Base-by-base conservation (phyloP, 768 basidiomycete species). In the Tylopilus vinaceipallidus region DNA sequence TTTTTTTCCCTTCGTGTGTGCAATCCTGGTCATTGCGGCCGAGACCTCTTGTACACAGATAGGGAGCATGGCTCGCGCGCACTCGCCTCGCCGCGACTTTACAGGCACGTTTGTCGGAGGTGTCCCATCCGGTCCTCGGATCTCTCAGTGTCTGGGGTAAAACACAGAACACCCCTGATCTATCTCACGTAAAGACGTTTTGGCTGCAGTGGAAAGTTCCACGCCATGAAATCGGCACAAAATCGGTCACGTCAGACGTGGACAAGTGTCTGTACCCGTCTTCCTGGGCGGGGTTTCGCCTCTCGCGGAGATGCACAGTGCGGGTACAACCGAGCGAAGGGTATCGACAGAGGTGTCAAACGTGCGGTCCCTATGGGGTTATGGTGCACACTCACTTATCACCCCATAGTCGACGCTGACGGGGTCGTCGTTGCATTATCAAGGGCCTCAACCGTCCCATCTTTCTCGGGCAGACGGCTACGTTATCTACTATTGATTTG, bases 121-220 rank as follows among this genome's bases (percentile, higher is more conserved):
- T 26, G 33, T 45, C 27, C 14, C 42, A 27, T 34, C 24, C 11
- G 30, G 6, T 41, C 50, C 22, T 33, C 43, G 35, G 33, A 32
- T 11, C 29, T 47, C 46, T 33, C 22, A 40, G 17, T 14, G 14
- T 33, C 34, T 47, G 50, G 54, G 39, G 54, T 30, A n/a, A 34
- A 50, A 49, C 12, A 16, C 49, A 26, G n/a, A 20, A 26, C 24
- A 33, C 20, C 40, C 32, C 42, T 27, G 41, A 41, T 42, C 24
- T 34, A 27, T 35, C 32, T 35, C 40, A 38, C 39, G 36, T 57
- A 43, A 46, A n/a, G 5, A 7, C 7, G 24, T 36, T 33, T 27
- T 32, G 40, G 26, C n/a, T n/a, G 38, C 52, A 40, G 8, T 33
- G 45, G 55, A 13, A 41, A 38, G 33, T 41, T 48, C 34, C 45